Percentiles rank a stretch among this genome's conserved stretches.
Evolutionary conservation across 139 green algal genomes (phyloP).

Genomic region (Ettlia oleoabundans): DNA sequence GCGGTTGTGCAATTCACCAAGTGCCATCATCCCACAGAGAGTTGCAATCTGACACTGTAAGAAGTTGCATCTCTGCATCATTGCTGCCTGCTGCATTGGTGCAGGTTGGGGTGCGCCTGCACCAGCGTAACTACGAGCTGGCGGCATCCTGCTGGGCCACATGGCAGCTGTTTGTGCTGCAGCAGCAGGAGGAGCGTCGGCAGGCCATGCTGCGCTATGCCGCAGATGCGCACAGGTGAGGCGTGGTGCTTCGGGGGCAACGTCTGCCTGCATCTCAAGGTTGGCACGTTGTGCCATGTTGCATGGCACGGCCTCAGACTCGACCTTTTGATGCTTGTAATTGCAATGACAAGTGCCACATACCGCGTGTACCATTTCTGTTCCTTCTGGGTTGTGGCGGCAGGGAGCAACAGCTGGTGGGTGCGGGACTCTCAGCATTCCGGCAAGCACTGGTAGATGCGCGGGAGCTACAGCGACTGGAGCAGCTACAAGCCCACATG

Average conservation of each 20-base stretch:
- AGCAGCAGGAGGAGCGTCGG: slow-evolving; percentile 27
- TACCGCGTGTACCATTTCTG: too few species aligned
- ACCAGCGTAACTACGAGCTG: slow-evolving; percentile 25
- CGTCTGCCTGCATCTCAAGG: not conserved
- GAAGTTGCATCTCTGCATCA: too few species aligned
- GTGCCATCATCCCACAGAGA: too few species aligned
- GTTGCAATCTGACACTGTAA: too few species aligned
- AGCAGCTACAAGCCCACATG: not conserved
- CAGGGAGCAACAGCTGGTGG: slow-evolving; percentile 28
- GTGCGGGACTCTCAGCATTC: slow-evolving; percentile 27
- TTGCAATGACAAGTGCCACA: too few species aligned
- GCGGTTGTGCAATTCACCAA: too few species aligned
- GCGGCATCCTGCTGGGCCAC: slow-evolving; percentile 6
- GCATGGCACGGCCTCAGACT: too few species aligned
- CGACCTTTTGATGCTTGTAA: too few species aligned
- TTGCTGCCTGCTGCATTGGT: too few species aligned
- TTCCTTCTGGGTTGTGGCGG: not conserved
- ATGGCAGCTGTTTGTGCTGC: slow-evolving; percentile 34
- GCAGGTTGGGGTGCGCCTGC: slow-evolving; percentile 26
- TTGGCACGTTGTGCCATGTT: too few species aligned
- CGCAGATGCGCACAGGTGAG: slow-evolving; percentile 11
- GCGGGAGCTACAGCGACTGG: not conserved
- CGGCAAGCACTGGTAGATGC: not conserved
- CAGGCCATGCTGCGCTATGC: slow-evolving; percentile 32
- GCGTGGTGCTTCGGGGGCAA: not conserved